Base-by-base conservation (phyloP, 371 early-diverging fungal species). In the Parasitella parasitica region DNA sequence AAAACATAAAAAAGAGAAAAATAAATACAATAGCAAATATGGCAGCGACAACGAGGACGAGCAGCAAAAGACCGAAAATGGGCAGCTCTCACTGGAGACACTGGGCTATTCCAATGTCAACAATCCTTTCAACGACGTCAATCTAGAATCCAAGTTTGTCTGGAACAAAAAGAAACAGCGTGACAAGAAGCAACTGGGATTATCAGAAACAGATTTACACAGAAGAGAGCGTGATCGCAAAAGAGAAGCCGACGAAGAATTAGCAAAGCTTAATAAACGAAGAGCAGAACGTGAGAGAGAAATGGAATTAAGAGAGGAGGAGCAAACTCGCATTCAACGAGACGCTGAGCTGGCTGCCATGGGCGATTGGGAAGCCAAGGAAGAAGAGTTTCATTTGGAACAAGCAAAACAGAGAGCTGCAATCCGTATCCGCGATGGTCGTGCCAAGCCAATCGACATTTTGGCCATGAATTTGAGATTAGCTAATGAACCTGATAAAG, bases 351-450 rank as follows among this genome's bases (percentile, higher is more conserved):
- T 88, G 35, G 92, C 88, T 6, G 89, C 88, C 43, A 82, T 95
- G 68, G 97, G 96, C n/a, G 97, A 97, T 71, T 97, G 97, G 97
- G 90, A 94, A 72, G 82, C 88, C 4, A 86, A 91, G 30, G 97
- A 97, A 65, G 93, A 93, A 67, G 91, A 90, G 71, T 97, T 97
- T 70, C 94, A 95, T 72, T 69, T 95, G 59, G 81, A 87, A 70
- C 97, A 96, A 76, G 94, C 94, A 0, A 95, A 94, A 64, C 75
- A 80, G 36, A 84, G 97, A 20, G 97, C 97, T 0, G 93, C 94
- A 64, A 94, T 97, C 62, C 84, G 97, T 26, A 91, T 96, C 60
- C 86, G 85, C 57, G 90, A 91, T 63, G 87, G 87, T n/a, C 75
- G 97, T 9, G 92, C 95, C 15, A 92, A 91, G 57, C 93, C 97